Evolutionary conservation across 495 filamentous ascomycete genomes (phyloP), one percentile per base, ranked within the genome.

Genomic region (Echria macrotheca): DNA sequence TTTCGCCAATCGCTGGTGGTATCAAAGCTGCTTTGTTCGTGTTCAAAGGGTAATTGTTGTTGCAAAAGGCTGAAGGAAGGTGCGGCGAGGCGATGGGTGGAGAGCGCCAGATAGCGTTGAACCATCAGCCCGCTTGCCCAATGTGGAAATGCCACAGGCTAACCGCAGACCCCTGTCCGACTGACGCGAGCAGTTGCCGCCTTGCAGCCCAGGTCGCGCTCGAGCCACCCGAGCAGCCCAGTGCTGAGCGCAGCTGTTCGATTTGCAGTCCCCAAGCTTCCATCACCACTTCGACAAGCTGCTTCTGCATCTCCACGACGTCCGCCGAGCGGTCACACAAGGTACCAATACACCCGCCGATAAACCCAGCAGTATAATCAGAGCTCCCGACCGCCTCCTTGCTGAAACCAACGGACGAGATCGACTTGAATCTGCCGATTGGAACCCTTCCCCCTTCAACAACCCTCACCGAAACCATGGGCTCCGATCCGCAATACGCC

Each of bases 401-500:
- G n/a, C n/a, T n/a, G n/a, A n/a, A n/a, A n/a, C n/a, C n/a, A n/a
- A n/a, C n/a, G n/a, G n/a, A n/a, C n/a, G n/a, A n/a, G n/a, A n/a
- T n/a, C n/a, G n/a, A n/a, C n/a, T n/a, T n/a, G n/a, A n/a, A n/a
- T 33, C 28, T 42, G 47, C 47, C 10, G 44, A 26, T 42, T 15
- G 33, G 11, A 28, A 17, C 15, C 26, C 26, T 18, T 33, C 2
- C 49, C 11, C 36, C 29, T 31, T 25, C 26, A 31, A 25, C 29
- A 24, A 43, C 42, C 37, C 24, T 51, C 26, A 36, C 49, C 53
- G 5, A 38, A 7, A 47, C 25, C 46, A 98, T 98, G 93, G 93
- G 91, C 59, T 88, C 89, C 61, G 93, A 98, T 75, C 91, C 90
- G 46, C 93, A 95, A 68, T 97, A 93, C 75, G 85, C 89, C 59